phyloP scores from a whole-genome alignment of 2,329 filamentous ascomycete genomes.

The Botrytis hyacinthi region DNA sequence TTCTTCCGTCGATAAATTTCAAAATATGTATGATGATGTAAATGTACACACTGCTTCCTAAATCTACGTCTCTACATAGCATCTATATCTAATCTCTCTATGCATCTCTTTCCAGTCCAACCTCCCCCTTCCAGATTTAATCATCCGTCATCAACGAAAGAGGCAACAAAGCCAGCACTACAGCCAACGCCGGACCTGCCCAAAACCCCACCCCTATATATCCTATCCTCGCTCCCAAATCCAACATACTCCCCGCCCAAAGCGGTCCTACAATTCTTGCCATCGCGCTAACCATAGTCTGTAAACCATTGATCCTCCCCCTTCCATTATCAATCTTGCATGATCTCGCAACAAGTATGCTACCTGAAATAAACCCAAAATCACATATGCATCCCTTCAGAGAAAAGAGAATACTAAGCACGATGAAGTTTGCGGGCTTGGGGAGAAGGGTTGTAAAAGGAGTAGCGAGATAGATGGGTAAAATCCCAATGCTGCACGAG shows the following conservation, averaged over 20 bases:
- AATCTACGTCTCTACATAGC: fast-evolving
- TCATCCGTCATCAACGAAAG: constrained; percentile 13
- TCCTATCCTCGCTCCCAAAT: background rate
- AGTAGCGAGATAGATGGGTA: constrained; percentile 9
- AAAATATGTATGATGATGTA: too few relatives aligned
- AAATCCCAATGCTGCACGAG: background rate
- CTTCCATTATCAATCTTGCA: background rate
- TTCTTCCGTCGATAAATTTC: too few relatives aligned
- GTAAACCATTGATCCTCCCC: constrained; percentile 10
- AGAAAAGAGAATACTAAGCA: constrained; percentile 1
- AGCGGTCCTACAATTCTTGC: constrained; percentile 10
- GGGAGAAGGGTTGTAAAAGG: constrained; percentile 14
- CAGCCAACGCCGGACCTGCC: background rate
- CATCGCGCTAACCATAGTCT: background rate
- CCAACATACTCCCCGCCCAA: constrained; percentile 1
- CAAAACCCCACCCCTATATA: constrained; percentile 8
- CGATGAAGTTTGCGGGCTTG: background rate
- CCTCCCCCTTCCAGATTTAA: background rate
- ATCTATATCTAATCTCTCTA: background rate
- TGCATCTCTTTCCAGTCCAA: background rate
- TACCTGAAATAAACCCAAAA: background rate
- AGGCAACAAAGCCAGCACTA: background rate
- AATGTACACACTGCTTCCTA: background rate
- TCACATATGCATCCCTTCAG: constrained; percentile 1
- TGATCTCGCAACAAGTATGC: constrained; percentile 5